These are phyloP conservation scores for Fusarium hainanense DNA, from an alignment of 2,329 filamentous ascomycete species.

Conservation along the genomic window DNA sequence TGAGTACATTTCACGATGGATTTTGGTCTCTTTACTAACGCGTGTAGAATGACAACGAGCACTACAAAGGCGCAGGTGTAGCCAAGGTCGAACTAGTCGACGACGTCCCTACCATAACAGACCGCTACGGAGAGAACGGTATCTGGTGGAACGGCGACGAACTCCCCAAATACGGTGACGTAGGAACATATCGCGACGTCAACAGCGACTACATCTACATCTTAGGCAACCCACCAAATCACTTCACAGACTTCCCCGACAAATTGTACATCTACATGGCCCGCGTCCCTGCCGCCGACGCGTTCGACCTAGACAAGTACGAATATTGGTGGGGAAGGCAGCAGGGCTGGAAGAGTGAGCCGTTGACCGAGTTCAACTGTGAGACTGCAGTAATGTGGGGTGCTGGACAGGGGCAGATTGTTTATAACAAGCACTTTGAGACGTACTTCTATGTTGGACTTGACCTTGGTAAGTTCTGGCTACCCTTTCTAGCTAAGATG, in stretches of 20 bases:
- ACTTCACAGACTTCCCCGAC: slow-evolving; percentile 38
- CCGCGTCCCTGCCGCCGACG: slow-evolving; percentile 50
- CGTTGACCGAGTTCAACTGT: slow-evolving; percentile 47
- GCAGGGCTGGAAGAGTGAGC: slow-evolving; percentile 51
- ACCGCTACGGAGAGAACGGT: slow-evolving; percentile 42
- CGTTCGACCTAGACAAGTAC: slow-evolving; percentile 52
- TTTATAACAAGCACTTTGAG: slow-evolving; percentile 50
- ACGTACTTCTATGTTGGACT: slow-evolving; percentile 53
- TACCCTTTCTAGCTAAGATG: accelerated
- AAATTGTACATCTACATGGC: slow-evolving; percentile 52
- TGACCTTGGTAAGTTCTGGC: slow-evolving; percentile 21
- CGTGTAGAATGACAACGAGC: slow-evolving; percentile 48
- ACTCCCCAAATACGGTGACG: slow-evolving; percentile 52
- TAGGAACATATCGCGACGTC: slow-evolving; percentile 52
- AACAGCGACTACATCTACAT: slow-evolving; percentile 54
- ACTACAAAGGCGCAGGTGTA: slow-evolving; percentile 52
- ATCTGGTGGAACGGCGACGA: slow-evolving; percentile 53
- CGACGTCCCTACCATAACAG: slow-evolving; percentile 50
- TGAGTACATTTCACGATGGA: slow-evolving; percentile 25
- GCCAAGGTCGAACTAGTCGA: slow-evolving; percentile 51
- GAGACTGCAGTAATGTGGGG: slow-evolving; percentile 55
- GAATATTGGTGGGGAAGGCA: slow-evolving; percentile 56
- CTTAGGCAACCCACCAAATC: slow-evolving; percentile 53
- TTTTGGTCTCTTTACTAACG: accelerated
- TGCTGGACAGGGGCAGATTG: slow-evolving; percentile 53